Evolutionary conservation across 202 grass and related monocot species (phyloP).

Genomic region (Hordeum pubiflorum): DNA sequence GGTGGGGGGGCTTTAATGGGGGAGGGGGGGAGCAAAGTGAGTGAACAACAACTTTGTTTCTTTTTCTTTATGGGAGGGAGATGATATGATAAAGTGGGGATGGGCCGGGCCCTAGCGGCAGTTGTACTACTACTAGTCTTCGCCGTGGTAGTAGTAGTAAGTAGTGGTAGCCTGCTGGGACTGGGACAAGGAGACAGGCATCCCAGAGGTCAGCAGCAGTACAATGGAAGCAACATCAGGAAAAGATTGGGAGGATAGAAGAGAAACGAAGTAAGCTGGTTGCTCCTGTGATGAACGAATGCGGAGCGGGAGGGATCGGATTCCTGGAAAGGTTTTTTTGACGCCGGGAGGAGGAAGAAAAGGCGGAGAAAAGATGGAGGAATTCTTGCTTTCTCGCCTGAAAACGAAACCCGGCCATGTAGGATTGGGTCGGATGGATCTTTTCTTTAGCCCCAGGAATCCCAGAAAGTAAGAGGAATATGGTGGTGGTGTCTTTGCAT

Average conservation of each 20-base stretch:
- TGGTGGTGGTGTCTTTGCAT: not conserved
- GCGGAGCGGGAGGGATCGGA: slow-evolving; percentile 17
- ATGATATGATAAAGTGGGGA: not conserved
- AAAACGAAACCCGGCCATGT: slow-evolving; percentile 25
- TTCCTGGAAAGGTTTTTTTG: not conserved
- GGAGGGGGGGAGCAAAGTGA: slow-evolving; percentile 11
- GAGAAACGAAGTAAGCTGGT: not conserved
- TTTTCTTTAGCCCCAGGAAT: slow-evolving; percentile 40
- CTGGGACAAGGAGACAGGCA: slow-evolving; percentile 30
- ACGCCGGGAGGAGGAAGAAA: not conserved
- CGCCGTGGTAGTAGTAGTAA: too few species aligned
- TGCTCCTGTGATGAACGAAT: slow-evolving; percentile 29
- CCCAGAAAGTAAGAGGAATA: not conserved
- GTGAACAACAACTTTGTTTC: not conserved
- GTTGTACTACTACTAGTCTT: not conserved
- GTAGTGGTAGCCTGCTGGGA: not conserved
- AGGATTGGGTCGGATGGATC: not conserved
- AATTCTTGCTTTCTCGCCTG: slow-evolving; percentile 2
- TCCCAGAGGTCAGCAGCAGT: slow-evolving; percentile 18
- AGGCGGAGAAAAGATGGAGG: not conserved
- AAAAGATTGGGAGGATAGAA: slow-evolving; percentile 2
- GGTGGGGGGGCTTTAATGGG: not conserved
- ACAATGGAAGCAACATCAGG: slow-evolving; percentile 28
- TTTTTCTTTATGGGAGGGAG: not conserved
- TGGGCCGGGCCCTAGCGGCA: not conserved